phyloP scores from a whole-genome alignment of 78 protist genomes.

The Kipferlia bialata region DNA sequence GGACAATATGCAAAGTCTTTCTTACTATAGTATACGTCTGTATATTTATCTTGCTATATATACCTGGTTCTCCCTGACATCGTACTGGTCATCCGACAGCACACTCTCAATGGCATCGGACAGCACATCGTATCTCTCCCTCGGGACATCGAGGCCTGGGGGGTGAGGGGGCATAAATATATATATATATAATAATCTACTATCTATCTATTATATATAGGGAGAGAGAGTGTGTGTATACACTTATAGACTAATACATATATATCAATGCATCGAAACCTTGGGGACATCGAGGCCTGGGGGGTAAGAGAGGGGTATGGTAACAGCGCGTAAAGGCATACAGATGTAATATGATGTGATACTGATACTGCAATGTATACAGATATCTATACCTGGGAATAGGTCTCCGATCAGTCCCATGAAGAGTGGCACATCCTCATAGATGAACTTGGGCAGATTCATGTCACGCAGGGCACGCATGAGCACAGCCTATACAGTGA shows the following conservation, averaged over 20 bases:
- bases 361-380: no score
- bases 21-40: background rate
- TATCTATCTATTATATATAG: no score
- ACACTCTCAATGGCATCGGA: slow-evolving; percentile 31
- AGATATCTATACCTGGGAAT: slow-evolving; percentile 58
- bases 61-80: no score
- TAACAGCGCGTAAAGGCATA: no score
- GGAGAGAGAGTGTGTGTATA: no score
- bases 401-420: slow-evolving; percentile 60
- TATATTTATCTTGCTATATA: background rate
- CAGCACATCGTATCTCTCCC: slow-evolving; percentile 34
- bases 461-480: slow-evolving; percentile 80
- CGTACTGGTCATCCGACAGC: background rate
- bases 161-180: no score
- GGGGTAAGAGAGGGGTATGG: no score
- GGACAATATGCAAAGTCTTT: background rate
- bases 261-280: no score
- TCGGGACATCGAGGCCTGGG: slow-evolving; percentile 32
- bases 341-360: no score
- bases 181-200: no score
- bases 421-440: slow-evolving; percentile 78
- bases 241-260: no score
- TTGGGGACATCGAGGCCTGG: no score
- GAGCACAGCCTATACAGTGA: slow-evolving; percentile 57
- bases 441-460: slow-evolving; percentile 80